Conservation (phyloP, 805 yeast genomes). For the Priceomyces medius region DNA sequence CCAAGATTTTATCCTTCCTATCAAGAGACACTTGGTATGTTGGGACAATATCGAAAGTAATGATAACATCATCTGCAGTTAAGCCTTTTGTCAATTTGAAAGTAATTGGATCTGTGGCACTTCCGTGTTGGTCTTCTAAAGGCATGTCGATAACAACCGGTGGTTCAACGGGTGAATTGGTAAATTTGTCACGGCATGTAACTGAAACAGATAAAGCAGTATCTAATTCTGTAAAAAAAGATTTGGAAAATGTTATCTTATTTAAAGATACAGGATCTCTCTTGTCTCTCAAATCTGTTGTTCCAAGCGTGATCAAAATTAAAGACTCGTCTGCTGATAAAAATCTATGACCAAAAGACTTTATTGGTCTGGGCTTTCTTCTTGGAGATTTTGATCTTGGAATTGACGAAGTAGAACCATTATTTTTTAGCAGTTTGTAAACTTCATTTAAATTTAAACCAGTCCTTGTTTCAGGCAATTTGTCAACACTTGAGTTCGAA, state of each 20-base stretch:
- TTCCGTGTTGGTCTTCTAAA: constrained; percentile 69
- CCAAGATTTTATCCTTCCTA: constrained; percentile 44
- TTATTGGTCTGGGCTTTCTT: constrained; percentile 52
- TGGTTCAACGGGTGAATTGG: constrained; percentile 38
- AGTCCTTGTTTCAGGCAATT: constrained; percentile 33
- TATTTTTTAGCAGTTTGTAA: constrained; percentile 38
- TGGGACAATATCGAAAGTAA: constrained; percentile 86
- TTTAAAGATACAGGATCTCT: constrained; percentile 65
- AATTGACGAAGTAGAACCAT: constrained; percentile 17
- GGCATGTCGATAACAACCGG: constrained; percentile 76
- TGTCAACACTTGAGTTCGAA: constrained; percentile 35
- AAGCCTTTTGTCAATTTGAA: constrained; percentile 55
- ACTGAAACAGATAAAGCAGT: constrained; percentile 80
- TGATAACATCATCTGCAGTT: constrained; percentile 50
- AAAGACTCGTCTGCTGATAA: constrained; percentile 63
- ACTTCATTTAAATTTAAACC: constrained; percentile 35
- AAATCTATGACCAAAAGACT: constrained; percentile 83
- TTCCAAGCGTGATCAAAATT: constrained; percentile 80
- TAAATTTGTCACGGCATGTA: constrained; percentile 32
- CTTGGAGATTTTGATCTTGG: constrained; percentile 24
- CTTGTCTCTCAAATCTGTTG: constrained; percentile 69
- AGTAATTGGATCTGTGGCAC: constrained; percentile 70
- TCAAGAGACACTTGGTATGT: constrained; percentile 60
- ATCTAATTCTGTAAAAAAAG: constrained; percentile 80
- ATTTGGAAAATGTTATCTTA: constrained; percentile 71